Conservation (phyloP, 768 basidiomycete genomes). For the Rhizopogon vesiculosus region DNA sequence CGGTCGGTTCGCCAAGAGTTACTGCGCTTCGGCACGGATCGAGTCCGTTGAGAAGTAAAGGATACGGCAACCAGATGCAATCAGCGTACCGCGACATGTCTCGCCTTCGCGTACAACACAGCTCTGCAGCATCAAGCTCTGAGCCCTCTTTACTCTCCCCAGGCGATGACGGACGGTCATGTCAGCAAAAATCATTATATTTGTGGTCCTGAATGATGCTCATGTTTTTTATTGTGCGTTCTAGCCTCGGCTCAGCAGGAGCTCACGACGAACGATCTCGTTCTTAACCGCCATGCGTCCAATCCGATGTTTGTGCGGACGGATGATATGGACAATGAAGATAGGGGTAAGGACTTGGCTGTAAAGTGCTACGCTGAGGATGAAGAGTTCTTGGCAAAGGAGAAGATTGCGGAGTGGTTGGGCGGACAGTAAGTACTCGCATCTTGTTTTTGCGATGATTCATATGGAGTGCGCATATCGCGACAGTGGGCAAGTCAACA, state of each 20-base stretch:
- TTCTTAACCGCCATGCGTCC: conserved; percentile 42
- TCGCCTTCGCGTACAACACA: conserved; percentile 60
- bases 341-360: conserved; percentile 68
- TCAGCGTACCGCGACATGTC: conserved; percentile 35
- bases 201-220: conserved; percentile 12
- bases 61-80: conserved; percentile 30
- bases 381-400: conserved; percentile 74
- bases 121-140: conserved; percentile 71
- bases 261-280: conserved; percentile 45
- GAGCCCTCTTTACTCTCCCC: conserved; percentile 72
- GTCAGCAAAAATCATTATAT: conserved; percentile 33
- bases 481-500: conserved; percentile 70
- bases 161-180: conserved; percentile 42
- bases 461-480: not conserved
- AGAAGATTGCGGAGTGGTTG: conserved; percentile 96
- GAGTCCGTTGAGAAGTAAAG: conserved; percentile 41
- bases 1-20: conserved; percentile 27
- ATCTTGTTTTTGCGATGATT: conserved; percentile 1
- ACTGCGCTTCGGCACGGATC: conserved; percentile 32
- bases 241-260: conserved; percentile 41
- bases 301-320: conserved; percentile 31
- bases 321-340: conserved; percentile 57
- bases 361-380: conserved; percentile 83
- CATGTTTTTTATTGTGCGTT: conserved; percentile 8
- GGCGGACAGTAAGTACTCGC: conserved; percentile 76